These are phyloP conservation scores for Fusarium sp. DNA, from an alignment of 2,329 filamentous ascomycete species.

Conservation along the genomic window DNA sequence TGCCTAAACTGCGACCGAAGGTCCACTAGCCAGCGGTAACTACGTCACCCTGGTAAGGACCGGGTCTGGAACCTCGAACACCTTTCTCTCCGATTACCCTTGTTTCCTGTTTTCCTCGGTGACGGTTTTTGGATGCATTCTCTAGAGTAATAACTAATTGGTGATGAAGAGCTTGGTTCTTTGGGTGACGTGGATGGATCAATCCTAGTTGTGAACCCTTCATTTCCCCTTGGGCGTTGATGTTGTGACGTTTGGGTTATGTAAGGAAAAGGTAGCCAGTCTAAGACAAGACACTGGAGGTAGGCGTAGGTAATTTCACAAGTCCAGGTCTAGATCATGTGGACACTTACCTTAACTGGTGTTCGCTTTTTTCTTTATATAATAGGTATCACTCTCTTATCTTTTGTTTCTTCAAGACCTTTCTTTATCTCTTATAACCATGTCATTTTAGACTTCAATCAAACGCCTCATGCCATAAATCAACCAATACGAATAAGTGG, in stretches of 20 bases:
- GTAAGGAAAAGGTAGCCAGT: neutral
- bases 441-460: conserved; percentile 29
- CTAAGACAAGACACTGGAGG: no score
- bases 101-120: conserved; percentile 29
- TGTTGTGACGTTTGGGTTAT: conserved; percentile 27
- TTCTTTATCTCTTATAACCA: conserved; percentile 8
- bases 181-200: conserved; percentile 9
- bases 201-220: neutral
- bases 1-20: conserved; percentile 42
- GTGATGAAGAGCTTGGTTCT: neutral
- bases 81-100: neutral
- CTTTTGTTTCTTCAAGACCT: neutral
- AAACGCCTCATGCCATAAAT: conserved; percentile 19
- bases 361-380: conserved; percentile 3
- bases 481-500: conserved; percentile 30
- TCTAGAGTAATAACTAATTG: conserved; percentile 1
- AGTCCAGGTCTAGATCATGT: conserved; percentile 27
- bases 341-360: conserved; percentile 14
- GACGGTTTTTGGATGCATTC: conserved; percentile 13
- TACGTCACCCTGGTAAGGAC: conserved; percentile 39
- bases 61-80: conserved; percentile 17
- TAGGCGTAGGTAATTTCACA: no score
- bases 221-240: neutral
- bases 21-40: conserved; percentile 27
- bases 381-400: conserved; percentile 9